These are phyloP conservation scores for Didymella glomerata DNA, from an alignment of 2,329 filamentous ascomycete species.

Conservation along the genomic window DNA sequence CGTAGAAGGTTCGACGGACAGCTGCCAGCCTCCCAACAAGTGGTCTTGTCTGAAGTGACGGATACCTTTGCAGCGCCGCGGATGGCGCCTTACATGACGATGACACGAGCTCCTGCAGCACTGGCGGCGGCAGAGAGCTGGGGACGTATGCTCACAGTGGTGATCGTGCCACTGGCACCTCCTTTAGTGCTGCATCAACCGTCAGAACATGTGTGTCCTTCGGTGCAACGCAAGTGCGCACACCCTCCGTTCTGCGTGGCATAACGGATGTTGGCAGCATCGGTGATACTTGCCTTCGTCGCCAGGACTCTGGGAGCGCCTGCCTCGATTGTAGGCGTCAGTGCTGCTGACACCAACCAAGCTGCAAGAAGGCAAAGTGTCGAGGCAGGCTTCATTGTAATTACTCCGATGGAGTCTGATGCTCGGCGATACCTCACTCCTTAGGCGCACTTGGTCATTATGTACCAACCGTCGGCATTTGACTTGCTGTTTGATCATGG, in stretches of 20 bases:
- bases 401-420: no score
- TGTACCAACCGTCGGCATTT: constrained; percentile 21
- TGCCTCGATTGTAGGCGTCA: constrained; percentile 24
- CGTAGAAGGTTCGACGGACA: constrained; percentile 39
- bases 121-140: constrained; percentile 60
- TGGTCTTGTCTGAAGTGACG: constrained; percentile 35
- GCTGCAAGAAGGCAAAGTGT: constrained; percentile 22
- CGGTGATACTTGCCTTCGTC: constrained; percentile 28
- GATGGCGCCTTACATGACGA: constrained; percentile 38
- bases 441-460: no score
- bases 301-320: constrained; percentile 17
- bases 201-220: not conserved
- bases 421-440: no score
- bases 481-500: not conserved
- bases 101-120: constrained; percentile 29
- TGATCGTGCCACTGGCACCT: constrained; percentile 61
- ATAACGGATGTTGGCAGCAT: constrained; percentile 49
- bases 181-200: constrained; percentile 57
- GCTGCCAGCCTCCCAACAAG: constrained; percentile 51
- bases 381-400: constrained; percentile 29
- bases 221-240: not conserved
- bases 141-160: constrained; percentile 62
- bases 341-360: constrained; percentile 24
- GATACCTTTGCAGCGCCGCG: constrained; percentile 37
- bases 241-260: constrained; percentile 56